Base-by-base conservation (phyloP, 1,284 basidiomycete species). In the Athelia psychrophila region DNA sequence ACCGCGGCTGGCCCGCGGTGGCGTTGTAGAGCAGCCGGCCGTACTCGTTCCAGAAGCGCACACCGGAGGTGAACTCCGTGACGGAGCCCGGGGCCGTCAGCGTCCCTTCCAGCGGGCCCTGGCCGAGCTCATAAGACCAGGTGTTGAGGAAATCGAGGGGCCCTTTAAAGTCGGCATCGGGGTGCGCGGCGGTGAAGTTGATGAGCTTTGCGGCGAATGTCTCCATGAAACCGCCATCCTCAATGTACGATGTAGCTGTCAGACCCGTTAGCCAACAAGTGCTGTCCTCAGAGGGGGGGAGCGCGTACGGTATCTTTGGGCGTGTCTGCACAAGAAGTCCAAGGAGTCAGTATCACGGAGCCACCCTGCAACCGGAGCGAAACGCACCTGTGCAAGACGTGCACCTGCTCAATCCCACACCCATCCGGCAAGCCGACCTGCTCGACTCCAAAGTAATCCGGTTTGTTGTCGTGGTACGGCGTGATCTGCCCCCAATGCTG, bases 311-410 rank as follows among this genome's bases (percentile, higher is more conserved):
- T 42, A 42, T 42, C 38, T 6, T 22, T 42, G 38, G 16, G n/a
- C 38, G n/a, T 42, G 38, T 22, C 38, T 42, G n/a, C 6, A 42
- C 38, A 42, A 42, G n/a, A 42, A n/a, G 38, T 22, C 6, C n/a
- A 42, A n/a, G 38, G 5, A 42, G 38, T 42, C n/a, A 42, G 20
- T 42, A 18, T n/a, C 27, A 13, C 27, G 13, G 6, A 6, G 27
- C 5, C 27, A 30, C 13, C 5, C 8, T 42, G n/a, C n/a, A n/a
- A 22, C n/a, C n/a, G n/a, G 9, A 9, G 38, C 38, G n/a, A 42
- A 42, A 18, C 38, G 38, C 38, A 42, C 38, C 38, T 42, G n/a
- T 42, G 38, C 38, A 42, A 42, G 38, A 42, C 38, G n/a, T 42
- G 38, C n/a, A 42, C 38, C 38, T 42, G 38, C 20, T 42, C 38